Conservation (phyloP, 495 filamentous ascomycete genomes). For the Thozetella sp. region DNA sequence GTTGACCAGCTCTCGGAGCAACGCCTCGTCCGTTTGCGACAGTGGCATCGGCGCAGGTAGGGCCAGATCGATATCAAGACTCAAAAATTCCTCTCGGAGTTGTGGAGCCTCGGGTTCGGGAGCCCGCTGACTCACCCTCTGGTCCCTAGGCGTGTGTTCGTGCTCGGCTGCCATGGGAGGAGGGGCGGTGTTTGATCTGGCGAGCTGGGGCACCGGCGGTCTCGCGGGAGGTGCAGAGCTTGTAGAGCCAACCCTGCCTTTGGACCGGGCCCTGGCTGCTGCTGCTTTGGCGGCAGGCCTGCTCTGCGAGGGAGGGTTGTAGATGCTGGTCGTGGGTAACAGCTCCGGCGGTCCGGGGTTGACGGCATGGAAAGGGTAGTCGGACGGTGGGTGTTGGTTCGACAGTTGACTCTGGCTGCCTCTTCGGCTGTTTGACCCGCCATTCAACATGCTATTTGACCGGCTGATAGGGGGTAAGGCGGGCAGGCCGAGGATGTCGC, state of each 20-base stretch:
- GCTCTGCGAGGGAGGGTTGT: slow-evolving; percentile 28
- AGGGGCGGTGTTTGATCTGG: slow-evolving; percentile 26
- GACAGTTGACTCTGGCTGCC: slow-evolving; percentile 4
- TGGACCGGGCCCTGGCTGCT: slow-evolving; percentile 19
- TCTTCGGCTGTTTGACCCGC: slow-evolving; percentile 8
- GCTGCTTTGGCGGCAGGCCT: slow-evolving; percentile 18
- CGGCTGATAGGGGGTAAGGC: slow-evolving; percentile 7
- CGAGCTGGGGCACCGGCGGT: slow-evolving; percentile 15
- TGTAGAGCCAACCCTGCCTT: slow-evolving; percentile 9
- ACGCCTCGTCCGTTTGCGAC: background rate
- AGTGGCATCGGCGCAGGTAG: too few relatives aligned
- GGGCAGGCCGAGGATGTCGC: slow-evolving; percentile 3
- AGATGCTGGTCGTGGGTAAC: slow-evolving; percentile 44
- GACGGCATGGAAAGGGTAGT: slow-evolving; percentile 37
- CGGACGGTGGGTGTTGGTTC: slow-evolving; percentile 18
- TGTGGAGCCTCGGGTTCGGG: background rate
- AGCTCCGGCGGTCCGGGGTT: slow-evolving; percentile 44
- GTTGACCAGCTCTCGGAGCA: background rate
- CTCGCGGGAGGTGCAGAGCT: slow-evolving; percentile 12
- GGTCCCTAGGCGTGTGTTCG: slow-evolving; percentile 6
- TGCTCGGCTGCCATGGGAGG: slow-evolving; percentile 10
- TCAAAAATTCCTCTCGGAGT: background rate
- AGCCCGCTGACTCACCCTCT: slow-evolving; percentile 1
- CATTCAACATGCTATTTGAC: background rate
- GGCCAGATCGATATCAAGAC: background rate